These are phyloP conservation scores for Phialocephala sp. DNA, from an alignment of 2,329 filamentous ascomycete species.

Conservation along the genomic window DNA sequence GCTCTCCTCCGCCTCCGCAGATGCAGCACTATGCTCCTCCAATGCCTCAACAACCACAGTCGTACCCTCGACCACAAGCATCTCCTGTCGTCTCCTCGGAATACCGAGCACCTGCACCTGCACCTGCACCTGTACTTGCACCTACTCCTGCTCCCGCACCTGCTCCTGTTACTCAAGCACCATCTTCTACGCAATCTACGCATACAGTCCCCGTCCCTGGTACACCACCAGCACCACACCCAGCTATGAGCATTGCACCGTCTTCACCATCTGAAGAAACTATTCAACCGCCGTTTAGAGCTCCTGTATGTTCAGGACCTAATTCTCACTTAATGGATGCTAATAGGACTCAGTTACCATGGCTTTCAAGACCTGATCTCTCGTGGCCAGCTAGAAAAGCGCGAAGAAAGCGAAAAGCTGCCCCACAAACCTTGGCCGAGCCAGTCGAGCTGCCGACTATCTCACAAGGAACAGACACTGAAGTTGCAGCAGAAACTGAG, in stretches of 20 bases:
- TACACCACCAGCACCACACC: conserved; percentile 55
- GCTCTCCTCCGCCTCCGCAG: conserved; percentile 54
- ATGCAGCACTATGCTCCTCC: conserved; percentile 61
- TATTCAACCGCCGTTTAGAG: conserved; percentile 48
- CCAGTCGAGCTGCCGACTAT: conserved; percentile 36
- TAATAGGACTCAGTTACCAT: conserved; percentile 57
- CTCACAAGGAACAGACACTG: conserved; percentile 16
- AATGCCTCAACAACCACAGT: conserved; percentile 35
- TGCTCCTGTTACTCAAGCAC: conserved; percentile 40
- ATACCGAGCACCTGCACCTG: conserved; percentile 54
- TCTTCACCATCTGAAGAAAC: conserved; percentile 37
- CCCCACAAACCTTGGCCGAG: conserved; percentile 28
- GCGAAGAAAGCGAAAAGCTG: conserved; percentile 51
- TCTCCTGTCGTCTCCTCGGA: conserved; percentile 61
- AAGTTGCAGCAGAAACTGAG: background rate
- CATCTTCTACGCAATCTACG: conserved; percentile 43
- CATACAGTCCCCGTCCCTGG: conserved; percentile 43
- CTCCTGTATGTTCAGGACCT: conserved; percentile 54
- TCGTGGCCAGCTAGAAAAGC: conserved; percentile 54
- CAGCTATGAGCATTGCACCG: conserved; percentile 33
- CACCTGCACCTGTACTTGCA: conserved; percentile 47
- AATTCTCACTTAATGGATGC: conserved; percentile 24
- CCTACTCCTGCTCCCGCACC: conserved; percentile 16
- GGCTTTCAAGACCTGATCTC: conserved; percentile 58
- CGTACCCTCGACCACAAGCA: conserved; percentile 55